A percentile compares a stretch with the other conserved stretches of the same genome.
These are phyloP conservation scores for Leavenworthia alabamica DNA, from an alignment of 345 rosid genomes.

Conservation along the genomic window DNA sequence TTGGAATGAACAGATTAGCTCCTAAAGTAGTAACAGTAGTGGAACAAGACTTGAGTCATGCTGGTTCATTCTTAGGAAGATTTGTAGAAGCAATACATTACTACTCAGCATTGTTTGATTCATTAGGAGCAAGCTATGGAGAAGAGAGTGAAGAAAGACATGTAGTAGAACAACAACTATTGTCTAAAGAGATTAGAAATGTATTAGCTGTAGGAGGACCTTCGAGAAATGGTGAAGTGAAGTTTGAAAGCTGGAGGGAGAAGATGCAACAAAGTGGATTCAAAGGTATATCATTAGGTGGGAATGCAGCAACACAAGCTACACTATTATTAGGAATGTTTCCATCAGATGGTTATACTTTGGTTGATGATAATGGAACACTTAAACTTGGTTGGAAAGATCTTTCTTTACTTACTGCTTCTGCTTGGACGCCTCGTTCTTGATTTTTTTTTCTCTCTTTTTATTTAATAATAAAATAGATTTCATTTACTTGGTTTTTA, in stretches of 20 bases:
- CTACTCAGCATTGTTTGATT: slow-evolving; percentile 91
- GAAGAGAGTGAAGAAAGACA: slow-evolving; percentile 99
- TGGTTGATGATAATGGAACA: slow-evolving; percentile 89
- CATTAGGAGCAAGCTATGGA: slow-evolving; percentile 86
- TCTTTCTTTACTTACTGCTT: slow-evolving; percentile 94
- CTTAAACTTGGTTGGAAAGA: slow-evolving; percentile 99
- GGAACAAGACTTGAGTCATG: slow-evolving; percentile 91
- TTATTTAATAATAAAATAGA: slow-evolving; percentile 19
- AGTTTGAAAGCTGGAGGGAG: slow-evolving; percentile 92
- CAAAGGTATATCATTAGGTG: slow-evolving; percentile 70
- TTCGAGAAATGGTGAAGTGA: slow-evolving; percentile 57
- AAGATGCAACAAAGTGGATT: slow-evolving; percentile 83
- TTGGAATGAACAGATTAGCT: slow-evolving; percentile 57
- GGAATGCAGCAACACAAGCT: slow-evolving; percentile 93
- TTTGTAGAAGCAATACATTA: slow-evolving; percentile 98
- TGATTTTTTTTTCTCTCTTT: background rate
- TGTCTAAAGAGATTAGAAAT: slow-evolving; percentile 81
- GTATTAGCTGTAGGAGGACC: slow-evolving; percentile 90
- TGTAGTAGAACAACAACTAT: slow-evolving; percentile 90
- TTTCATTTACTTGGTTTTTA: background rate
- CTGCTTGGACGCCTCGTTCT: slow-evolving; percentile 86
- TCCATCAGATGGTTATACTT: slow-evolving; percentile 88
- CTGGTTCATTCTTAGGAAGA: slow-evolving; percentile 84
- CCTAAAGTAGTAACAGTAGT: slow-evolving; percentile 98
- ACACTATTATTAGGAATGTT: slow-evolving; percentile 87